Base-by-base conservation (phyloP, 2,329 filamentous ascomycete species). In the Epichloe gansuensis region DNA sequence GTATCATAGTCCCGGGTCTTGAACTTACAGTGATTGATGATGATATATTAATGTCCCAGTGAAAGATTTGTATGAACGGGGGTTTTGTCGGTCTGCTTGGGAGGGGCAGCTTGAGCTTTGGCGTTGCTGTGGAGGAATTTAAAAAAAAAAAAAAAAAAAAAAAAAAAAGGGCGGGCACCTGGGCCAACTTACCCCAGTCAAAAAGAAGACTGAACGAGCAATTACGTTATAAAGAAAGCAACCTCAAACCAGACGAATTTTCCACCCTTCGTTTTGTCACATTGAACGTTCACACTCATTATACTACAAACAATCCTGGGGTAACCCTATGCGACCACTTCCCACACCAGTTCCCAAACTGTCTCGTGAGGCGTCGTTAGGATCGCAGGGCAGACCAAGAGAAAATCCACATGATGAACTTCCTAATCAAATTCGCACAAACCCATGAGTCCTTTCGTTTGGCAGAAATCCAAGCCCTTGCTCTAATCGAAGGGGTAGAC, bases 381-480 rank as follows among this genome's bases (percentile, higher is more conserved):
- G 35, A 31, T 31, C 31, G 13, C 7, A 42, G 5, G 8, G 23
- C 46, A 15, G 40, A 17, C 27, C 39, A 43, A 27, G 13, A 4
- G 11, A 25, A 15, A 17, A 36, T 47, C 3, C 36, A 13, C n/a
- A 47, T 27, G 25, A 82, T 83, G 81, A 81, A 94, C 56, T 97
- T 87, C 63, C 77, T 98, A 54, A 82, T 98, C 57, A 87, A 91
- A 60, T 89, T 97, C 65, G 85, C 84, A 44, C 93, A 97, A 68
- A 75, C 79, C 53, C 90, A 97, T 66, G 89, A 96, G 71, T 85
- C 81, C n/a, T 98, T 98, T 65, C 85, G 91, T 40, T 74, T 82
- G 52, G 81, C 90, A 3, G 93, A 98, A 68, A 78, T 95, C 13
- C 73, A 91, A 62, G 83, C 93, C 25, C 73, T 98, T 21, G 89